Conservation (phyloP, 176 grass and related monocot species). For the Canna indica region DNA sequence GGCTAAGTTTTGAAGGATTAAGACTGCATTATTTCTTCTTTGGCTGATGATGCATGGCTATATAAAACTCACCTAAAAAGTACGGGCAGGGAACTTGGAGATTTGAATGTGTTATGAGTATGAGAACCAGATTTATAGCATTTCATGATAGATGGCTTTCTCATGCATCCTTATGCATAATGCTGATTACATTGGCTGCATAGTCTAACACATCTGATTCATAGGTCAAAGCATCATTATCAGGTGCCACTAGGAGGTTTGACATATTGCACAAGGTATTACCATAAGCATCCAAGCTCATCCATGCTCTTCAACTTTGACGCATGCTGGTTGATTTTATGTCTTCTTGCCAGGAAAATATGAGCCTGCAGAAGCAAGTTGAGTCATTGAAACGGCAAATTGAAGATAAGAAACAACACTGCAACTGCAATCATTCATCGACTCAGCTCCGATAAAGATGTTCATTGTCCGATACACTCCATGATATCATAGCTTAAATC, state of each 20-base stretch:
- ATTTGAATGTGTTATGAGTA: background rate
- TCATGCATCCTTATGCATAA: constrained; percentile 5
- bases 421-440: constrained; percentile 17
- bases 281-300: background rate
- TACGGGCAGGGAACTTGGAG: background rate
- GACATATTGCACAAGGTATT: constrained; percentile 50
- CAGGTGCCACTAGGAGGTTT: constrained; percentile 35
- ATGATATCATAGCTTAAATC: background rate
- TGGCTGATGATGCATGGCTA: background rate
- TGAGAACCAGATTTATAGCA: background rate
- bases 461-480: background rate
- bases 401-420: constrained; percentile 3
- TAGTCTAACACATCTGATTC: constrained; percentile 8
- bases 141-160: background rate
- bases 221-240: constrained; percentile 49
- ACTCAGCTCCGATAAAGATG: background rate
- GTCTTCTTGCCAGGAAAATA: constrained; percentile 36
- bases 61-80: background rate
- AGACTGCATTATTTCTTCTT: background rate
- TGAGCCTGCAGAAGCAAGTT: constrained; percentile 42
- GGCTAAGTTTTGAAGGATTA: background rate
- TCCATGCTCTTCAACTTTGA: background rate
- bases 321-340: background rate
- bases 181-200: background rate
- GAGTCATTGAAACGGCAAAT: constrained; percentile 29